Evolutionary conservation across 352 stramenopile species (phyloP).

Genomic region (Phytophthora sp.): DNA sequence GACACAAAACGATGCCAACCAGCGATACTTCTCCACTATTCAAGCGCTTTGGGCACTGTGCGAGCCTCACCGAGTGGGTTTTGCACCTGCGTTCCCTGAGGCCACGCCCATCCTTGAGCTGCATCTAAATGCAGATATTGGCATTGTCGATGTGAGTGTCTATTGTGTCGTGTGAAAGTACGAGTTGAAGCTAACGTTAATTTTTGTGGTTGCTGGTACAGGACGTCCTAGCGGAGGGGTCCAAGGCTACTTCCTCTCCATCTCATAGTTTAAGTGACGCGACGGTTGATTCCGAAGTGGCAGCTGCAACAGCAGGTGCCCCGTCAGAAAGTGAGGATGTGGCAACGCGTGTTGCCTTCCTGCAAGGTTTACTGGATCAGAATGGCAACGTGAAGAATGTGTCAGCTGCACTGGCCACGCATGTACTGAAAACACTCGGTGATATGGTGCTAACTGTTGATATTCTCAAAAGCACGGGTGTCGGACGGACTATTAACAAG

Average conservation of each 20-base stretch:
- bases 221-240: neutral
- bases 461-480: slow-evolving; percentile 82
- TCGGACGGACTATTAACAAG: slow-evolving; percentile 89
- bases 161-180: neutral
- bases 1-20: slow-evolving; percentile 21
- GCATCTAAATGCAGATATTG: slow-evolving; percentile 67
- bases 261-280: neutral
- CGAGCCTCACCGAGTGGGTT: slow-evolving; percentile 51
- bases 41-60: slow-evolving; percentile 54
- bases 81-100: slow-evolving; percentile 68
- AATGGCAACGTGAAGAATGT: slow-evolving; percentile 79
- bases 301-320: slow-evolving; percentile 18
- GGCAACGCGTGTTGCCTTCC: slow-evolving; percentile 69
- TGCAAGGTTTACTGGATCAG: slow-evolving; percentile 80
- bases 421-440: slow-evolving; percentile 74
- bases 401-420: slow-evolving; percentile 62
- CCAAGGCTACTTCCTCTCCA: neutral
- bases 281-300: slow-evolving; percentile 24
- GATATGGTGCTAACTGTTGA: slow-evolving; percentile 80
- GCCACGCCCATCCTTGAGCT: slow-evolving; percentile 57
- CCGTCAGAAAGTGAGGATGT: slow-evolving; percentile 49
- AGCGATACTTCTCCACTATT: slow-evolving; percentile 61
- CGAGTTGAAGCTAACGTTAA: neutral
- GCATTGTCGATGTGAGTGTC: slow-evolving; percentile 20
- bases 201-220: slow-evolving; percentile 9